Base-by-base conservation (phyloP, 2,329 filamentous ascomycete genomes). In the Cylindrodendrum hubeiense region DNA sequence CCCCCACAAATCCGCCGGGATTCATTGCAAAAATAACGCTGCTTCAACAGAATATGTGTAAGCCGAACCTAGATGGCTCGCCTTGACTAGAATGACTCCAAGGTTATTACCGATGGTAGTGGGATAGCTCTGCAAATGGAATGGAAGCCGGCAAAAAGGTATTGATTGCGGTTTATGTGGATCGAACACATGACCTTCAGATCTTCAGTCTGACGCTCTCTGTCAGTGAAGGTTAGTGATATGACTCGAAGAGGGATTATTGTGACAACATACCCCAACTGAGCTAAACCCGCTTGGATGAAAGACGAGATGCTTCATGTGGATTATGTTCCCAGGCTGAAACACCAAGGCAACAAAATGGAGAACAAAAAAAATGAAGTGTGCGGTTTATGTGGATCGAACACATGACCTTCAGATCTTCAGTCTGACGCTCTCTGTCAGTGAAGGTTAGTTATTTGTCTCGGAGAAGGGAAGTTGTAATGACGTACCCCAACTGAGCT, bases 151-250 rank as follows among this genome's bases (percentile, higher is more conserved):
- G 34, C 50, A 64, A 64, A 64, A 64, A 64, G 50, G 15, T 13
- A 44, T 4, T 22, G 4, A 3, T 10, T 64, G 61, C 61, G 61
- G 55, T 64, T 62, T 62, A 56, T 56, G 52, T 56, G 60, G 59
- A 62, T 62, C 59, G 59, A 62, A 62, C 59, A 62, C 59, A 62
- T 56, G 59, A 62, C 59, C 59, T 62, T 62, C 59, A 62, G 59
- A 62, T 62, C 59, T 62, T 62, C 59, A 62, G 59, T 62, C 59
- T 62, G 58, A 60, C 58, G 59, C 59, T 55, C 59, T 62, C 59
- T 62, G 51, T n/a, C 51, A 62, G 59, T 55, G 59, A 62, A 55
- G 59, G 50, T 62, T 62, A 62, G 59, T 50, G 43, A 15, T 56
- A n/a, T 22, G 21, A 39, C 24, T 50, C 51, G 26, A 39, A 37